Percentiles rank a stretch among this genome's conserved stretches.
Evolutionary conservation across 768 basidiomycete species (phyloP).

Genomic region (Kwoniella heveanensis): DNA sequence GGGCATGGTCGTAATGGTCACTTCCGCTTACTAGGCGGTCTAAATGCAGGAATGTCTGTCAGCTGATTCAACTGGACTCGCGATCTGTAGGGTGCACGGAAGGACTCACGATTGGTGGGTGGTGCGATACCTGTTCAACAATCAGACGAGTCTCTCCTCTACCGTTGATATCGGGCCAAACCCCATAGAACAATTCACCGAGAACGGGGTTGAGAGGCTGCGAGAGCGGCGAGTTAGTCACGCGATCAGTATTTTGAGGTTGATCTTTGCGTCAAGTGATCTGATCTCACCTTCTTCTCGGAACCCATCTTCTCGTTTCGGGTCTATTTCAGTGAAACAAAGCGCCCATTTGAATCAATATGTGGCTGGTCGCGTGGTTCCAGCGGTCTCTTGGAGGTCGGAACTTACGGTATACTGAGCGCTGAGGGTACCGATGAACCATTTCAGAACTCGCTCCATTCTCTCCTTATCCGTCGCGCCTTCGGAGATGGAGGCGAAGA

Average conservation of each 20-base stretch:
- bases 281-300: slow-evolving; percentile 93
- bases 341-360: neutral
- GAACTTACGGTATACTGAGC: slow-evolving; percentile 65
- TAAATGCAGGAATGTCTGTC: slow-evolving; percentile 11
- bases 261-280: too few species aligned
- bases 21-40: slow-evolving; percentile 54
- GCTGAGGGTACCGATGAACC: slow-evolving; percentile 97
- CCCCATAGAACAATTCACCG: slow-evolving; percentile 81
- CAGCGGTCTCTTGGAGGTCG: slow-evolving; percentile 12
- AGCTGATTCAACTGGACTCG: slow-evolving; percentile 1
- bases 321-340: slow-evolving; percentile 59
- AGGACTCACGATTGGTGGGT: slow-evolving; percentile 60
- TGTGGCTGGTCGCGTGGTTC: neutral
- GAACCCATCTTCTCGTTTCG: slow-evolving; percentile 93
- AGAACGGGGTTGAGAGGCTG: slow-evolving; percentile 95
- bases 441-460: slow-evolving; percentile 77
- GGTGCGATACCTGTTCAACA: slow-evolving; percentile 96
- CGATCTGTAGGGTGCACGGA: too few species aligned
- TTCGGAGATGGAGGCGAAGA: slow-evolving; percentile 83
- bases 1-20: neutral
- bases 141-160: slow-evolving; percentile 80
- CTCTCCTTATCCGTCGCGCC: slow-evolving; percentile 73
- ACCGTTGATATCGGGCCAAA: slow-evolving; percentile 73
- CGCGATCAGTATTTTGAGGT: slow-evolving; percentile 18
- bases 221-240: slow-evolving; percentile 2